phyloP scores from a whole-genome alignment of 73 alveolate species.

The Paramecium sonneborni region DNA sequence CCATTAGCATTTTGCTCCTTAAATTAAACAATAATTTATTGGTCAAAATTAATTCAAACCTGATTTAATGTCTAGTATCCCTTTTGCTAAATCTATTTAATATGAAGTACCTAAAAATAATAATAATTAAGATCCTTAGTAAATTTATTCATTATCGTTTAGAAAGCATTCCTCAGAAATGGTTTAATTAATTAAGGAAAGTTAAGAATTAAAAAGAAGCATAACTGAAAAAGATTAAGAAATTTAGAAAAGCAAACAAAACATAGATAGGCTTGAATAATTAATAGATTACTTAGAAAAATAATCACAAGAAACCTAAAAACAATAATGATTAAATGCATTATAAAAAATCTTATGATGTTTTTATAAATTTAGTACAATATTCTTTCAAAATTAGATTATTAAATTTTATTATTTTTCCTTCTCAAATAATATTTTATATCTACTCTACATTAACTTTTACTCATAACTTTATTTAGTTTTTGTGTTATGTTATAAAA shows the following conservation, averaged over 20 bases:
- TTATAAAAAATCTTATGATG: too few species aligned
- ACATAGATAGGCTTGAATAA: neutral
- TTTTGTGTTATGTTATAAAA: too few species aligned
- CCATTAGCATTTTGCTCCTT: constrained; percentile 14
- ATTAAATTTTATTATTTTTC: too few species aligned
- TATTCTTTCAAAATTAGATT: too few species aligned
- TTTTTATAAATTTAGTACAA: too few species aligned
- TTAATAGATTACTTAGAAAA: constrained; percentile 29
- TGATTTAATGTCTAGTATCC: neutral
- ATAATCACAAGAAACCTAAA: neutral
- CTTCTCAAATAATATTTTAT: too few species aligned
- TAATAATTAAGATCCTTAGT: neutral
- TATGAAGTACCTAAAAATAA: neutral
- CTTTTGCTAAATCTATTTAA: neutral
- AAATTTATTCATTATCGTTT: neutral
- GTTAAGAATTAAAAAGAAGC: neutral
- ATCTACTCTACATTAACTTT: too few species aligned
- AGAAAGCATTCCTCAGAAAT: constrained; percentile 18
- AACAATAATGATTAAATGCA: neutral
- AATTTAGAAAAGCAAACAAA: neutral
- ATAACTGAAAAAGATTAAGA: constrained; percentile 5
- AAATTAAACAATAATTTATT: neutral
- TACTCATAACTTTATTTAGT: too few species aligned
- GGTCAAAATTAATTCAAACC: neutral
- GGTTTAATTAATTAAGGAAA: constrained; percentile 18